Base-by-base conservation (phyloP, 129 eudicot species). In the Flaveria brownii region DNA sequence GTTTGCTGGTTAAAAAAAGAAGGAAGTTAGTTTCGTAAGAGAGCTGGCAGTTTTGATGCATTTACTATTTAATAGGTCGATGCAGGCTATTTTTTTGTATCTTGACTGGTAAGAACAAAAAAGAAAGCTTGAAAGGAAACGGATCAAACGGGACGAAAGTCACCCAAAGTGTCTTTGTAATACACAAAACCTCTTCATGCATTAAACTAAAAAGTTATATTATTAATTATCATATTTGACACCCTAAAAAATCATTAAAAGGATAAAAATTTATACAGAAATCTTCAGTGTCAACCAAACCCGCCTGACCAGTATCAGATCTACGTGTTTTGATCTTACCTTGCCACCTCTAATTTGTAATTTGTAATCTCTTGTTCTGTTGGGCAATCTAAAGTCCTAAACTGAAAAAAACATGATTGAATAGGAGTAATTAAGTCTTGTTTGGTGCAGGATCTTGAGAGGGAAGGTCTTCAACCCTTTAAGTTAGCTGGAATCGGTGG, bases 401-500 rank as follows among this genome's bases (percentile, higher is more conserved):
- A 51, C 46, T 41, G 50, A 30, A 39, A 56, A 51, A 17, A 2
- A 8, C 62, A 25, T n/a, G 42, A 74, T 14, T 46, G 45, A 3
- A 7, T 18, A 11, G 65, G 71, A 49, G 42, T 77, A 62, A 64
- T 82, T 30, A 9, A 54, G 54, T 71, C 59, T 61, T 66, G 74
- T 73, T 25, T 69, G 68, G 43, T 73, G 76, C 88, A 94, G 99
- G 99, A 94, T 84, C 96, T 94, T 12, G 96, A 81, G 83, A 84
- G 97, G 85, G 99, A 91, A 80, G 99, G 97, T 54, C 92, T 96
- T 47, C 90, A 88, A 71, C 97, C 96, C 15, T 86, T 94, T 64
- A 94, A 84, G 81, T 82, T 94, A 73, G 96, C 97, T 9, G 99
- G 97, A 72, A 87, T 91, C 2, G 99, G 99, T 36, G 97, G 99